Conservation (phyloP, 768 basidiomycete genomes). For the Mycena metata region DNA sequence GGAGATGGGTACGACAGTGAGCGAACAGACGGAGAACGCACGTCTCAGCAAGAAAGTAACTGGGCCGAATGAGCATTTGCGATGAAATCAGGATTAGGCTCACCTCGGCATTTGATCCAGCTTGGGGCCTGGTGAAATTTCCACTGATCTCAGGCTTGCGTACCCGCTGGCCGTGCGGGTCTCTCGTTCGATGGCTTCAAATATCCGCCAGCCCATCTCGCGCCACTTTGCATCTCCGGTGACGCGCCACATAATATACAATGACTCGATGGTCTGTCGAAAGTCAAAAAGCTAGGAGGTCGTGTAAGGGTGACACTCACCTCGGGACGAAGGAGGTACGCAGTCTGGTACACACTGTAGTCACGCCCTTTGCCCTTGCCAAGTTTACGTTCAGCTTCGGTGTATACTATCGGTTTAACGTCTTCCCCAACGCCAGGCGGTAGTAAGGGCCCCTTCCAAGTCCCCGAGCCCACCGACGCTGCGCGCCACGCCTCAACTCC, state of each 20-base stretch:
- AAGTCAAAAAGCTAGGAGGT: background rate
- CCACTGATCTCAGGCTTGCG: constrained; percentile 67
- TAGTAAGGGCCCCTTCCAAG: constrained; percentile 57
- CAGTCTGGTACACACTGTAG: constrained; percentile 60
- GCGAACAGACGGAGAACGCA: constrained; percentile 42
- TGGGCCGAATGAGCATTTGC: constrained; percentile 32
- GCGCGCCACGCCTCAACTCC: constrained; percentile 60
- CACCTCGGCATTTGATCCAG: constrained; percentile 83
- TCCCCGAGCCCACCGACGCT: constrained; percentile 33
- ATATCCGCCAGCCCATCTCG: constrained; percentile 78
- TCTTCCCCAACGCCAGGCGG: constrained; percentile 67
- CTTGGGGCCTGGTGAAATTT: constrained; percentile 53
- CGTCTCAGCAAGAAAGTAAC: constrained; percentile 65
- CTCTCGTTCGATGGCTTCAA: constrained; percentile 72
- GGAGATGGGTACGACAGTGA: background rate
- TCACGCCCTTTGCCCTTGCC: constrained; percentile 58
- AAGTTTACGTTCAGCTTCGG: constrained; percentile 43
- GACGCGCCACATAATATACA: constrained; percentile 78
- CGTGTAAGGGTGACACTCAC: constrained; percentile 51
- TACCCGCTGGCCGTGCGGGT: constrained; percentile 74
- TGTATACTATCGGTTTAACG: constrained; percentile 55
- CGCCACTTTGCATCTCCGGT: constrained; percentile 81
- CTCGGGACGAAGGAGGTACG: constrained; percentile 79
- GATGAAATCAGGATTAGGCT: constrained; percentile 36
- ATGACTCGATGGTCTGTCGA: constrained; percentile 75